These are phyloP conservation scores for Anaeromyces robustus DNA, from an alignment of 192 early-diverging fungal species.

Conservation along the genomic window DNA sequence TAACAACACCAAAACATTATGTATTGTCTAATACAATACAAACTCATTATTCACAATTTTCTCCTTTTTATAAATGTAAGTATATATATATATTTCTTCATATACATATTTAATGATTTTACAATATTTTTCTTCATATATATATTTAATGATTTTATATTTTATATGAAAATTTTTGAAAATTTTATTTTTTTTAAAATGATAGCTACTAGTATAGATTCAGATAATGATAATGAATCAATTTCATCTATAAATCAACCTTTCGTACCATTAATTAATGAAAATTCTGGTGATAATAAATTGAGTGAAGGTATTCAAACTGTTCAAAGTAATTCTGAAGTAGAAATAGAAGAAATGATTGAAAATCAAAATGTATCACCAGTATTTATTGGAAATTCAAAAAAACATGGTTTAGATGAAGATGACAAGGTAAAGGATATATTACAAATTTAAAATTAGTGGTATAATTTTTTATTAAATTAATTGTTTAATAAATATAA, in stretches of 20 bases:
- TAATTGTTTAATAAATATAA: no score
- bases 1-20: not conserved
- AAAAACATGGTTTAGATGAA: not conserved
- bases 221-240: not conserved
- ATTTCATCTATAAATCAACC: not conserved
- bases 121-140: no score
- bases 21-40: not conserved
- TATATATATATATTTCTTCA: no score
- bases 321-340: not conserved
- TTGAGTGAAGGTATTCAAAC: not conserved
- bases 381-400: not conserved
- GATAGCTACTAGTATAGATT: not conserved
- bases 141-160: no score
- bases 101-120: no score
- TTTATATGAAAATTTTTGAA: no score
- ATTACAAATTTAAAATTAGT: no score
- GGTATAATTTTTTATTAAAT: no score
- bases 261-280: not conserved
- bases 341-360: not conserved
- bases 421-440: not conserved
- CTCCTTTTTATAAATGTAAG: not conserved
- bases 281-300: not conserved
- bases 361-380: not conserved
- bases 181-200: no score
- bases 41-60: not conserved